Evolutionary conservation across 306 rosid species (phyloP).

Genomic region (Quercus dentata): DNA sequence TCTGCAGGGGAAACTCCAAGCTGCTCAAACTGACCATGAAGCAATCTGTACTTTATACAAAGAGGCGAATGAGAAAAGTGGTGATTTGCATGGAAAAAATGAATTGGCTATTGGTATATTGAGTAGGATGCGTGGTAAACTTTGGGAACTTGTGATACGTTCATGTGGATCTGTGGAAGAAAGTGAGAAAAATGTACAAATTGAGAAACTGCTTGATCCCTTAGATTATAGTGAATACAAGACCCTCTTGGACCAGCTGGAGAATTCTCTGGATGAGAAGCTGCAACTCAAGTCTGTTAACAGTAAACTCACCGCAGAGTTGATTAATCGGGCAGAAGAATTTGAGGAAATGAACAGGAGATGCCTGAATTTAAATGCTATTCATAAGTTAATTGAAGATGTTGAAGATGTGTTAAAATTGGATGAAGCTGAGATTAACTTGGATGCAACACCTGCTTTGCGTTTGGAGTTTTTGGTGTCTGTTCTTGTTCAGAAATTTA

Average conservation of each 20-base stretch:
- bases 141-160: slow-evolving; percentile 43
- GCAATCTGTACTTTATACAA: slow-evolving; percentile 39
- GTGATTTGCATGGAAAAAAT: slow-evolving; percentile 57
- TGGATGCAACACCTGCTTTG: slow-evolving; percentile 42
- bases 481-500: slow-evolving; percentile 64
- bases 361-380: slow-evolving; percentile 51
- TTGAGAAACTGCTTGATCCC: slow-evolving; percentile 49
- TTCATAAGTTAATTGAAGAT: slow-evolving; percentile 56
- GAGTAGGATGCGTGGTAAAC: slow-evolving; percentile 46
- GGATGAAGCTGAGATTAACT: slow-evolving; percentile 36
- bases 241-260: slow-evolving; percentile 50
- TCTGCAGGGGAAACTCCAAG: slow-evolving; percentile 60
- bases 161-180: slow-evolving; percentile 46
- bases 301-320: slow-evolving; percentile 54
- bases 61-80: slow-evolving; percentile 53
- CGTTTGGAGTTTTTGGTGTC: slow-evolving; percentile 55
- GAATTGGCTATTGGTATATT: slow-evolving; percentile 52
- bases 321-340: slow-evolving; percentile 54
- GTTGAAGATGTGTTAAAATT: slow-evolving; percentile 48
- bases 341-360: slow-evolving; percentile 55
- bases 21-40: slow-evolving; percentile 46
- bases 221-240: slow-evolving; percentile 56
- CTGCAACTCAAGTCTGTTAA: slow-evolving; percentile 56
- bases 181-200: slow-evolving; percentile 35
- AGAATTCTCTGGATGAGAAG: slow-evolving; percentile 41